phyloP scores from a whole-genome alignment of 192 early-diverging fungal genomes.

The Backusella macrospora region DNA sequence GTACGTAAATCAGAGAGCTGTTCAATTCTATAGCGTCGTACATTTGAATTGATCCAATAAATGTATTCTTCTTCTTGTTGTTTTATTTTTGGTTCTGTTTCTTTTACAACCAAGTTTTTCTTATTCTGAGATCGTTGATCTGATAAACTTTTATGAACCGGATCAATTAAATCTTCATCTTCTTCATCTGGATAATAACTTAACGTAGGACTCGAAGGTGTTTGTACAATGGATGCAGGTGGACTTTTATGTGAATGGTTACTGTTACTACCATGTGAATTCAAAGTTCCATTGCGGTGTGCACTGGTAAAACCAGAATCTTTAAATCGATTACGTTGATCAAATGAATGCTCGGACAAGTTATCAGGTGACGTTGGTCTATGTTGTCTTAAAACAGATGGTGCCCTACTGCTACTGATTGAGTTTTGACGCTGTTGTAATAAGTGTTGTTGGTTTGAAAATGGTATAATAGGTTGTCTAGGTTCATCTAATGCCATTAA shows the following conservation, averaged over 20 bases:
- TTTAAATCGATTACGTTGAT: neutral
- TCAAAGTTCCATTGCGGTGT: neutral
- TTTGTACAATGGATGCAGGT: neutral
- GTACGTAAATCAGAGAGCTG: conserved; percentile 46
- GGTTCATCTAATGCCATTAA: conserved; percentile 22
- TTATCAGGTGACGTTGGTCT: conserved; percentile 8
- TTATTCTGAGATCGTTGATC: neutral
- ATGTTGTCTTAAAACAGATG: conserved; percentile 12
- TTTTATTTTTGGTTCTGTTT: neutral
- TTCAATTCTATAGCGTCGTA: conserved; percentile 28
- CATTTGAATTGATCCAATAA: conserved; percentile 48
- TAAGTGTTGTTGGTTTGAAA: conserved; percentile 58
- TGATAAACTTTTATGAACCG: neutral
- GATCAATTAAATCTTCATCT: conserved; percentile 39
- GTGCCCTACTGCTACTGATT: conserved; percentile 42
- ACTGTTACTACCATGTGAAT: conserved; percentile 12
- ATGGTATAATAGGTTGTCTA: conserved; percentile 33
- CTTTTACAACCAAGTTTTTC: neutral
- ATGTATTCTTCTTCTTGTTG: conserved; percentile 38
- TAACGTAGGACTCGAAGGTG: neutral
- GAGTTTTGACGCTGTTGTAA: conserved; percentile 49
- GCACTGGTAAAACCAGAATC: conserved; percentile 23
- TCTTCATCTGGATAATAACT: conserved; percentile 29
- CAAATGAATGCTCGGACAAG: neutral
- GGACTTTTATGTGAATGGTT: neutral